Base-by-base conservation (phyloP, 768 basidiomycete species). In the Suillus subaureus region DNA sequence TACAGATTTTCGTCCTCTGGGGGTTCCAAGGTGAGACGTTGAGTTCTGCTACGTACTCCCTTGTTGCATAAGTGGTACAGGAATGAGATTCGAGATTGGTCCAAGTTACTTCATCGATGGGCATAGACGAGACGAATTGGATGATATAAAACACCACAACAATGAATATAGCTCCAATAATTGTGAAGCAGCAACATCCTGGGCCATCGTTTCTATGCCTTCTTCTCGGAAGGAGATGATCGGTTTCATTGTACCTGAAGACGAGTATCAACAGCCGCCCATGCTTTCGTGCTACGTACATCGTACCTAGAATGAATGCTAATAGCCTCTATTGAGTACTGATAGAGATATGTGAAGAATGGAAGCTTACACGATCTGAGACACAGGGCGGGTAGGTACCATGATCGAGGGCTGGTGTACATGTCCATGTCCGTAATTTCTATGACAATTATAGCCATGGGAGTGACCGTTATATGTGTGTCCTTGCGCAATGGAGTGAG, bases 11-110 rank as follows among this genome's bases (percentile, higher is more conserved):
- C 18, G 70, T 12, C 8, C 68, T 63, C 35, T 67, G 69, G 43
- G 61, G 51, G 12, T 42, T 47, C 63, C 73, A 73, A 5, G 77
- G 75, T 9, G 78, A 56, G 43, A 79, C 78, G 47, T 67, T 68
- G 2, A 79, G 60, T 7, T 65, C 64, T 0, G 78, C 78, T 0
- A 71, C 69, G 35, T 79, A 78, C 40, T 71, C 70, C 52, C 75
- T 70, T 4, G 73, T 72, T 0, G 68, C 74, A 61, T 73, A 77
- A 0, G 72, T 70, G 23, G 62, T 71, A 63, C 78, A 79, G 13
- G 37, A 39, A 49, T 70, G 68, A 6, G 65, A 54, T 16, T 68
- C 61, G 2, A 76, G 26, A 61, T 6, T 43, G 8, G 4, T 43
- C 70, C 73, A 72, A 76, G 35, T 28, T 73, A 21, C 4, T 1